Base-by-base conservation (phyloP, 495 filamentous ascomycete species). In the Eremomyces bilateralis region DNA sequence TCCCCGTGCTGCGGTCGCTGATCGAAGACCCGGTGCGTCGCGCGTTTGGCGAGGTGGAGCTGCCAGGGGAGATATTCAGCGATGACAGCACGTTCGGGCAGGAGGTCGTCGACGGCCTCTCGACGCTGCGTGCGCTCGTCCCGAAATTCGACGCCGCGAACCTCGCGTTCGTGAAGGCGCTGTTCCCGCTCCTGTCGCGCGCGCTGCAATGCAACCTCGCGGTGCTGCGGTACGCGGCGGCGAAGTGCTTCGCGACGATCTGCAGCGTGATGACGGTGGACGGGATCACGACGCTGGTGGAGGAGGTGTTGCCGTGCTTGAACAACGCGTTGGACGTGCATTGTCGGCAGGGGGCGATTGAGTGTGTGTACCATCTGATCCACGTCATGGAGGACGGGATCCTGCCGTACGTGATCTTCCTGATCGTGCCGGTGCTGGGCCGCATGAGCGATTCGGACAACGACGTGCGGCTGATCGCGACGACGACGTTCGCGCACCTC, bases 361-460 rank as follows among this genome's bases (percentile, higher is more conserved):
- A 97, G 53, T 78, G 70, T 42, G 73, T 97, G 37, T 97, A 97
- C 47, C 57, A 94, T 48, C 62, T 97, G 22, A 95, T 95, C 44
- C 77, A 90, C 46, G 85, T 95, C 36, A 97, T 97, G 88, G 88
- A 90, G 38, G 90, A 94, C 46, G 66, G 69, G 32, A 95, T 97
- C 37, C 59, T 97, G 15, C 88, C 88, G 5, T 97, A 95, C 53
- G 88, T 97, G 37, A 94, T 97, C 45, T 95, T 97, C 69, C 68
- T 97, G 36, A 85, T 97, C 30, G 85, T 94, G n/a, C 88, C 88
- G 2, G 85, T 97, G 3, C 65, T 97, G 34, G 88, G 88, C 25
- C 73, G 88, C n/a, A 97, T 97, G 88, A 94, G 84, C 51, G 88
- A 97, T 52, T 88, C 85, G 0, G 85, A 97, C 53, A 83, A 84